phyloP scores from a whole-genome alignment of 2,329 filamentous ascomycete species.

The Fusarium multiceps region DNA sequence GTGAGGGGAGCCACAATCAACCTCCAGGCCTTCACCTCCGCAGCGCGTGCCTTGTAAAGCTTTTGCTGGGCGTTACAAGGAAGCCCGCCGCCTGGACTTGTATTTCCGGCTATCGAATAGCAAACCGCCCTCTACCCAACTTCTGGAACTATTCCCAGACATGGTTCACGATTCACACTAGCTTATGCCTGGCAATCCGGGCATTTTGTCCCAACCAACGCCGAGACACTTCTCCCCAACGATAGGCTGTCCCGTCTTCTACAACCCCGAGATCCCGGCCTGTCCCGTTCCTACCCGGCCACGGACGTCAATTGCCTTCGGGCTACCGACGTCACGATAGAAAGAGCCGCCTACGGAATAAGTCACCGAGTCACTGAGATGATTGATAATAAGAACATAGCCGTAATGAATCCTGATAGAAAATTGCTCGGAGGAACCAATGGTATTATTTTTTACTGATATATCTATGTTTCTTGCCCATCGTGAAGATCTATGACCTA shows the following conservation, averaged over 20 bases:
- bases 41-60: slow-evolving; percentile 7
- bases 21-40: slow-evolving; percentile 11
- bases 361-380: slow-evolving; percentile 14
- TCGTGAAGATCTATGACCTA: background rate
- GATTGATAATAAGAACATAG: background rate
- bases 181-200: slow-evolving; percentile 28
- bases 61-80: background rate
- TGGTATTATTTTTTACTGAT: slow-evolving; percentile 5
- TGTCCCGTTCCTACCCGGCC: slow-evolving; percentile 43
- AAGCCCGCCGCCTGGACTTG: slow-evolving; percentile 38
- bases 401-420: background rate
- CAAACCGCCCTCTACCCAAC: slow-evolving; percentile 4
- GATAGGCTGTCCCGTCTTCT: slow-evolving; percentile 10
- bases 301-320: slow-evolving; percentile 30
- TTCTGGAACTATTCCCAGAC: slow-evolving; percentile 11
- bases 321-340: slow-evolving; percentile 37
- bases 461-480: background rate
- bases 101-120: slow-evolving; percentile 38
- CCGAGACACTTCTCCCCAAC: slow-evolving; percentile 31
- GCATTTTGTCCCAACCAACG: slow-evolving; percentile 37
- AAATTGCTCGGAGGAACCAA: background rate
- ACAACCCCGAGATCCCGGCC: slow-evolving; percentile 27
- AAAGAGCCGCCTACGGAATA: slow-evolving; percentile 13
- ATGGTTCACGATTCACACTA: slow-evolving; percentile 22
- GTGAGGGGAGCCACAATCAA: background rate